Percentiles rank a stretch among this genome's conserved stretches.
phyloP scores from a whole-genome alignment of 352 stramenopile genomes.

The Phytophthora cryptogea region DNA sequence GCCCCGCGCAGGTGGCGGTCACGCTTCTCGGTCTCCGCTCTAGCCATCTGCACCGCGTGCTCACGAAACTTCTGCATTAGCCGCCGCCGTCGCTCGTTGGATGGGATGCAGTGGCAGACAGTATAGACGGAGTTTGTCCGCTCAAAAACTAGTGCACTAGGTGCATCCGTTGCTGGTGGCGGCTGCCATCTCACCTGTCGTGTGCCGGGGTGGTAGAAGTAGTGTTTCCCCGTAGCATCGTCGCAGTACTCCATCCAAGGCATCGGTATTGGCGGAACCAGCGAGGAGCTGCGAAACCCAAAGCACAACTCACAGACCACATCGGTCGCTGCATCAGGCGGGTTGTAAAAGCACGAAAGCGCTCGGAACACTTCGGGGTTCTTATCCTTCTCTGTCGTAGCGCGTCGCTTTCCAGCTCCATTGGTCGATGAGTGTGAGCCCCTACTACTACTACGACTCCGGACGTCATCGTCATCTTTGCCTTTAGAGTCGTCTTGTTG shows the following conservation, averaged over 20 bases:
- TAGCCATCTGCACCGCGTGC: constrained; percentile 46
- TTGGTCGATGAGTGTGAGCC: background rate
- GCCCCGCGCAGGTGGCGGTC: constrained; percentile 54
- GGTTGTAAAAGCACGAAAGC: constrained; percentile 54
- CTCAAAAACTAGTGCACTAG: constrained; percentile 58
- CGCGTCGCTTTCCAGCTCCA: constrained; percentile 1
- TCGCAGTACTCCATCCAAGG: constrained; percentile 58
- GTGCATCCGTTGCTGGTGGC: constrained; percentile 36
- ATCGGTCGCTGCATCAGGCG: constrained; percentile 49
- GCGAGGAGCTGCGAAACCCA: constrained; percentile 41
- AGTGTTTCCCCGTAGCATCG: constrained; percentile 49
- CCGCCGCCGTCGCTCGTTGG: constrained; percentile 44
- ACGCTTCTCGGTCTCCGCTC: constrained; percentile 42
- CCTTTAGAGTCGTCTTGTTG: constrained; percentile 15
- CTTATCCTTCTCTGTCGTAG: constrained; percentile 31
- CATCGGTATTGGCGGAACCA: constrained; percentile 39
- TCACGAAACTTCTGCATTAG: constrained; percentile 64
- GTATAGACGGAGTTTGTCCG: constrained; percentile 59
- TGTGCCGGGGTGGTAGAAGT: constrained; percentile 52
- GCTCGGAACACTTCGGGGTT: constrained; percentile 30
- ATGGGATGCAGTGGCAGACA: constrained; percentile 68
- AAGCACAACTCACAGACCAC: constrained; percentile 56
- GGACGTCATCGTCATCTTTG: background rate
- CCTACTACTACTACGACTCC: constrained; percentile 6
- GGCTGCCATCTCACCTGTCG: constrained; percentile 51